Percentiles rank a stretch among this genome's conserved stretches.
phyloP scores from a whole-genome alignment of 352 stramenopile genomes.

The Phytophthora melonis region DNA sequence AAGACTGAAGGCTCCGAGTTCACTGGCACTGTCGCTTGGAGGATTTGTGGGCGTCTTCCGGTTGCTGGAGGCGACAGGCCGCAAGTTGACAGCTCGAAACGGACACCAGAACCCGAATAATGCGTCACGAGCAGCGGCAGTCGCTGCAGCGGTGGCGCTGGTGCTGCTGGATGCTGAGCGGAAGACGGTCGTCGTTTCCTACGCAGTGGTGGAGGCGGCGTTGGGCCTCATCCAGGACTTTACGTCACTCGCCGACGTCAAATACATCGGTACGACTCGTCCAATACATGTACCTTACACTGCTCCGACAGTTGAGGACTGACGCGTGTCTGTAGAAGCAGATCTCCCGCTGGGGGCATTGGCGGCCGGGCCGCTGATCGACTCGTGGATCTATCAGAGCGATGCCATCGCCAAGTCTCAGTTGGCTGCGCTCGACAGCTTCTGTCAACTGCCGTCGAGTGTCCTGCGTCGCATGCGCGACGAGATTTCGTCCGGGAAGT shows the following conservation, averaged over 20 bases:
- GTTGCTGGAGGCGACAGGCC: constrained; percentile 51
- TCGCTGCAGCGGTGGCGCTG: constrained; percentile 48
- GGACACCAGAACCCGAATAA: constrained; percentile 8
- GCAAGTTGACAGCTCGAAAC: constrained; percentile 21
- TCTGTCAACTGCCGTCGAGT: constrained; percentile 45
- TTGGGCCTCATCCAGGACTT: constrained; percentile 47
- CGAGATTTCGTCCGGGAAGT: constrained; percentile 51
- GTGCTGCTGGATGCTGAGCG: constrained; percentile 55
- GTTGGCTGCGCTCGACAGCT: constrained; percentile 57
- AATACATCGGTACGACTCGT: constrained; percentile 55
- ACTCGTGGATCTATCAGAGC: constrained; percentile 71
- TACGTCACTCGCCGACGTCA: constrained; percentile 43
- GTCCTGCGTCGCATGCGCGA: constrained; percentile 63
- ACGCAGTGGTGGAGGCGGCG: constrained; percentile 57
- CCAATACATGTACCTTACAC: neutral
- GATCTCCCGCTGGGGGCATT: constrained; percentile 53
- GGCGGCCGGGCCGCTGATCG: constrained; percentile 57
- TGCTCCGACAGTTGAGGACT: neutral
- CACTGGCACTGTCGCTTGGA: constrained; percentile 58
- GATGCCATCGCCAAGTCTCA: constrained; percentile 60
- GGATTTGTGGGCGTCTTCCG: constrained; percentile 72
- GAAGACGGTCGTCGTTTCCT: constrained; percentile 59
- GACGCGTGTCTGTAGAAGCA: constrained; percentile 20
- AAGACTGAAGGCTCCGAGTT: constrained; percentile 45
- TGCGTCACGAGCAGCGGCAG: constrained; percentile 51